Evolutionary conservation across 306 rosid species (phyloP), one percentile per base, ranked within the genome.

Genomic region (Biancaea sappan): DNA sequence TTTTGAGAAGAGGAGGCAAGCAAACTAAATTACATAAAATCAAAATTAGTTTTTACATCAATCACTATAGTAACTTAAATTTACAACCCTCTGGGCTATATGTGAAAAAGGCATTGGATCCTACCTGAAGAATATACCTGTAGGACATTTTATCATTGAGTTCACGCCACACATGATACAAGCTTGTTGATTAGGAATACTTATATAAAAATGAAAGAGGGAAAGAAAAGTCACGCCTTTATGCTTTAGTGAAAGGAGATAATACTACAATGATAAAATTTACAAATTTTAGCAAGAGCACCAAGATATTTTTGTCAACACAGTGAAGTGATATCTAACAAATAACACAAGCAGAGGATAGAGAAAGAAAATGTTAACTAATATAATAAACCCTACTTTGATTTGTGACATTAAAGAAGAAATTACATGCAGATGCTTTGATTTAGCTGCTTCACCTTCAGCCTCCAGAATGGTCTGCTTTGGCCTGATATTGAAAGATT

Each of bases 401-500:
- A 80, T 44, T 16, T 35, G 29, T 16, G 35, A 71, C 37, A 4
- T 21, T 63, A 40, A 79, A 76, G 54, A 10, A 44, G 51, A 61
- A 79, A 78, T 31, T 48, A 91, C 94, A 88, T 86, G 83, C 54
- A 25, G 53, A 78, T 77, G 83, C 89, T 86, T 94, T 50, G 91
- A 88, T 67, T 87, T 91, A 48, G 96, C 88, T 73, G 91, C 86
- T 82, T 88, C 94, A 41, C 98, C 97, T 87, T 94, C 97, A 73
- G 98, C 85, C 88, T 94, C 98, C 82, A 94, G 84, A 63, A 94
- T 79, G 64, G 97, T 91, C 78, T 90, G 96, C 91, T 94, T 92
- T 66, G 96, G 93, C 85, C 98, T 94, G 80, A 73, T 48, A 83
- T 66, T 43, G 43, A 76, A 60, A 15, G 21, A 43, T 69, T 28